Base-by-base conservation (phyloP, 139 green algal genomes). In the Microglena sp. region DNA sequence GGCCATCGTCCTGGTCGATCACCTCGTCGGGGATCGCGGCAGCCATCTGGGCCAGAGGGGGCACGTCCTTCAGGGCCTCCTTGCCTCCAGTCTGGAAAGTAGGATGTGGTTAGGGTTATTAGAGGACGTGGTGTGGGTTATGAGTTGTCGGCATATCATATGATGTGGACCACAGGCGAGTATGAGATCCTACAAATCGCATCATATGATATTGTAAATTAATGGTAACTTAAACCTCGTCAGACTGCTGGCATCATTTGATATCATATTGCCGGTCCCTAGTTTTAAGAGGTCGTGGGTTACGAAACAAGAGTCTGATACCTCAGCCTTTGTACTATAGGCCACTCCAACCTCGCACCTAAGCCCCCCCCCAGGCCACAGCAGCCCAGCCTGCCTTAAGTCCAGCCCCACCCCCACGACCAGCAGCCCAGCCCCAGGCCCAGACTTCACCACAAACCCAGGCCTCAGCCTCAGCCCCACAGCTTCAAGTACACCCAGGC, bases 41-140 rank as follows among this genome's bases (percentile, higher is more conserved):
- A 0, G 67, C 68, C 75, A 86, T 66, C 67, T 74, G 66, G 2
- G 71, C 79, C 55, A 86, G 70, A 11, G 34, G 55, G 36, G 79
- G 75, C 24, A 86, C 24, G 53, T 81, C 68, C 79, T 86, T 86
- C 30, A 86, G 60, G 36, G 75, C 72, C 31, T 58, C 60, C 27
- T 45, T 40, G 2, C 53, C 55, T 4, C 46, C 60, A 34, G 62
- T n/a, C 55, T 59, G 62, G 27, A 27, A 27, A 45, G 31, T 26
- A 70, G n/a, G 28, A 45, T 24, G 15, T 50, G 40, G 40, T 24
- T 11, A 15, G 11, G 15, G 11, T 11, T 15, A 50, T 50, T 15
- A 50, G 15, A 50, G 40, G 35, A 0, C 6, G 6, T 45, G 8
- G 26, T 59, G 18, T 21, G 22, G 18, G 50, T n/a, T 18, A 59